Percentiles rank a stretch among this genome's conserved stretches.
Evolutionary conservation across 2,329 filamentous ascomycete genomes (phyloP).

Genomic region (Sarocladiaceae sp.): DNA sequence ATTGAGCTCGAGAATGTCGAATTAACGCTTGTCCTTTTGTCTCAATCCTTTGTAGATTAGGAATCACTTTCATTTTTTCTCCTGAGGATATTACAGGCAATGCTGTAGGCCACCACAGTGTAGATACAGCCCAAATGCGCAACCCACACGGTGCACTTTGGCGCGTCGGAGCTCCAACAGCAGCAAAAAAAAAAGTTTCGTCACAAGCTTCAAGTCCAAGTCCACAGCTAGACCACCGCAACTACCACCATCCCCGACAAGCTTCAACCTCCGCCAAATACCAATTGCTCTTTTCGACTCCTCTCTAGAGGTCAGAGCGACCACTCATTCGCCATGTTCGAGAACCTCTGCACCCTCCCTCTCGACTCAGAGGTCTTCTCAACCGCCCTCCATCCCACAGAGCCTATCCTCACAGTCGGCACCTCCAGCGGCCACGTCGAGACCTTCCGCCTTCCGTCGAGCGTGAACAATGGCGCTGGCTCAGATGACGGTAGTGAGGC

Average conservation of each 20-base stretch:
- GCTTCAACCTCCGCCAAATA: background rate
- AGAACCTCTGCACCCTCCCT: constrained; percentile 85
- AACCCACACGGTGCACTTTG: background rate
- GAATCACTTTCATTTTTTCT: no score
- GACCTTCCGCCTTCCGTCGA: constrained; percentile 64
- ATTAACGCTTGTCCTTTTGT: no score
- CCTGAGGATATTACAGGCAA: no score
- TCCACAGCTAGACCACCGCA: background rate
- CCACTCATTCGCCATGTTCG: constrained; percentile 57
- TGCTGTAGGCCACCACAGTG: no score
- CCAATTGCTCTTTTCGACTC: no score
- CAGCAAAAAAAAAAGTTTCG: constrained; percentile 9
- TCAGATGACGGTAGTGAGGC: constrained; percentile 29
- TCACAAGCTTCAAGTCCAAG: background rate
- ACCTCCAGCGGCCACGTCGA: constrained; percentile 81
- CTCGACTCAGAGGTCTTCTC: constrained; percentile 82
- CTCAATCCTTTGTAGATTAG: no score
- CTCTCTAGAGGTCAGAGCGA: background rate
- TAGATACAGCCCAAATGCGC: background rate
- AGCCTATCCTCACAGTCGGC: constrained; percentile 81
- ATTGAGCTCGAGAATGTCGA: no score
- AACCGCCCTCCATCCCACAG: constrained; percentile 76
- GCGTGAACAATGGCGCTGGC: constrained; percentile 25
- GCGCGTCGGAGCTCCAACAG: background rate
- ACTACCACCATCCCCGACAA: background rate